Evolutionary conservation across 192 early-diverging fungal species (phyloP).

Genomic region (Backusella liffmaniae): DNA sequence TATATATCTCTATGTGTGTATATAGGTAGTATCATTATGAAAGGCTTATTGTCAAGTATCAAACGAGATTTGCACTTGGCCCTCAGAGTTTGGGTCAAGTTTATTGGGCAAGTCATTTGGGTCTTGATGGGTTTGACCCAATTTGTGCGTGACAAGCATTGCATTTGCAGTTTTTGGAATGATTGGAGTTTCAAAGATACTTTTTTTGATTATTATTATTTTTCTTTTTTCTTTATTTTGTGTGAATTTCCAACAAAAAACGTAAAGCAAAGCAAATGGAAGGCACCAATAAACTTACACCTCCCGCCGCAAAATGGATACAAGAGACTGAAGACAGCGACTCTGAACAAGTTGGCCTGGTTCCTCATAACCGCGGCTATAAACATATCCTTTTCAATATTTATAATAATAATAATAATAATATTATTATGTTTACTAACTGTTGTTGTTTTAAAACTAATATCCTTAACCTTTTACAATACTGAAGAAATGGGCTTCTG

Average conservation of each 20-base stretch:
- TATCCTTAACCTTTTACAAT: slow-evolving; percentile 30
- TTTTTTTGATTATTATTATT: background rate
- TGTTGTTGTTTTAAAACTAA: background rate
- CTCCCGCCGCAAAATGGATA: slow-evolving; percentile 31
- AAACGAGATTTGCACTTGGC: no score
- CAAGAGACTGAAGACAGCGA: slow-evolving; percentile 34
- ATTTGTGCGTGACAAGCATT: background rate
- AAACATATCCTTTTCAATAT: slow-evolving; percentile 50
- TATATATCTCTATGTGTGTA: no score
- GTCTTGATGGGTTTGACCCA: background rate
- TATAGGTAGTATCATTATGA: no score
- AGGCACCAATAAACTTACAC: background rate
- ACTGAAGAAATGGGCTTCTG: slow-evolving; percentile 54
- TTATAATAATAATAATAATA: background rate
- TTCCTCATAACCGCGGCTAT: slow-evolving; percentile 68
- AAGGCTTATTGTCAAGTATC: no score
- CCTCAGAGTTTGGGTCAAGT: no score
- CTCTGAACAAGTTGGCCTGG: slow-evolving; percentile 44
- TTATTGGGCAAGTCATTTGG: background rate
- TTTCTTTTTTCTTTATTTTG: background rate
- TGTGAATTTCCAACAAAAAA: background rate
- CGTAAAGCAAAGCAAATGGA: background rate
- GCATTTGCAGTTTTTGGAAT: background rate
- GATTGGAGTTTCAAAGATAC: background rate
- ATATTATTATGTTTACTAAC: background rate